Evolutionary conservation across 164 flowering plant genomes (phyloP).

Genomic region (Tetrastigma voinierianum): DNA sequence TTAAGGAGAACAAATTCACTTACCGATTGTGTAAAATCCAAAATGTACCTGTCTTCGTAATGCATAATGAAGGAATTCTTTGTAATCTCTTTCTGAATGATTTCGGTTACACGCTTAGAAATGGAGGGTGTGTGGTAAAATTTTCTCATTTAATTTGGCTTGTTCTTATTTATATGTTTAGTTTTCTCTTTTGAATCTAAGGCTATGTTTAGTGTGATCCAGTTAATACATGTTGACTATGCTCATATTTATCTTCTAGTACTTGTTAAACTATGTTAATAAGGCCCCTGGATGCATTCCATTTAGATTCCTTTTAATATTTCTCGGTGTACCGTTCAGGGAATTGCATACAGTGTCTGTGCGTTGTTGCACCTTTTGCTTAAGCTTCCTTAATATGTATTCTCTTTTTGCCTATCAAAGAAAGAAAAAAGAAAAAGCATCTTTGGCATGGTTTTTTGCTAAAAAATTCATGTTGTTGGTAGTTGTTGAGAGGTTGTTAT

Average conservation of each 20-base stretch:
- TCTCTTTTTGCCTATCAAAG: too few species aligned
- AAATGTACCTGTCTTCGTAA: constrained; percentile 19
- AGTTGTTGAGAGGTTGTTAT: too few species aligned
- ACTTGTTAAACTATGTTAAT: too few species aligned
- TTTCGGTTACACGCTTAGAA: constrained; percentile 52
- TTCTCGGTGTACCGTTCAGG: too few species aligned
- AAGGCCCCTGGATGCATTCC: too few species aligned
- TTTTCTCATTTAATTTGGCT: constrained; percentile 2
- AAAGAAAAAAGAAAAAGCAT: too few species aligned
- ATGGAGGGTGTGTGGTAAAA: constrained; percentile 88
- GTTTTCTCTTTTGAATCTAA: neutral
- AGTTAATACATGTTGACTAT: neutral
- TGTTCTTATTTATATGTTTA: neutral
- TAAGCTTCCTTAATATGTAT: too few species aligned
- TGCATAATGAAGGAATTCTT: constrained; percentile 23
- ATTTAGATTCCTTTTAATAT: too few species aligned
- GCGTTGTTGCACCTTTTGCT: too few species aligned
- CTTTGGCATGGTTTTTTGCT: too few species aligned
- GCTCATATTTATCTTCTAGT: neutral
- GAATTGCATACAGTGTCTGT: too few species aligned
- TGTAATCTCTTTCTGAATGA: constrained; percentile 21
- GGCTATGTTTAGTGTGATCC: neutral
- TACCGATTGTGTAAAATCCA: constrained; percentile 66
- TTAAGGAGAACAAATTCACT: constrained; percentile 45
- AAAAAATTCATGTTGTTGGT: too few species aligned